Evolutionary conservation across 345 rosid genomes (phyloP).

Genomic region (Firmiana major): DNA sequence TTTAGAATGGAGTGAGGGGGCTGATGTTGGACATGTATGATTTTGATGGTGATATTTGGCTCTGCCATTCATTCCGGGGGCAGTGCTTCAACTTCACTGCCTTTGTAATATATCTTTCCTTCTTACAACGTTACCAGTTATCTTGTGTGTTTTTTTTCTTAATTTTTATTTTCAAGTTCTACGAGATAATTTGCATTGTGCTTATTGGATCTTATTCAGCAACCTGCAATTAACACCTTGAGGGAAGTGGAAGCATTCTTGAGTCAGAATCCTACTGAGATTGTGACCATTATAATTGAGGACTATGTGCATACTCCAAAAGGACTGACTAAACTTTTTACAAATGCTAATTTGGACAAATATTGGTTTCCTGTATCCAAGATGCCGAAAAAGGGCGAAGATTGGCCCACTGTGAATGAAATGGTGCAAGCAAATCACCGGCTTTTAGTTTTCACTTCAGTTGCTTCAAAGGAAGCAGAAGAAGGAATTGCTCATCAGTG

Average conservation of each 20-base stretch:
- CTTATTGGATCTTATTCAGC: constrained; percentile 40
- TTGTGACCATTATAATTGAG: constrained; percentile 85
- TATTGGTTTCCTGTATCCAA: constrained; percentile 82
- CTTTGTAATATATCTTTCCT: constrained; percentile 50
- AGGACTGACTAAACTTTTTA: constrained; percentile 66
- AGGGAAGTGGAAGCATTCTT: constrained; percentile 88
- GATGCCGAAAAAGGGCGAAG: constrained; percentile 92
- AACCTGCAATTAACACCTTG: constrained; percentile 81
- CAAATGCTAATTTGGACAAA: constrained; percentile 75
- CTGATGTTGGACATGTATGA: constrained; percentile 98
- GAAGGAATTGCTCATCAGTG: constrained; percentile 98
- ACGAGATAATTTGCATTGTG: background rate
- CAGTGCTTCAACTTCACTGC: constrained; percentile 97
- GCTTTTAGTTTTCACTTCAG: constrained; percentile 87
- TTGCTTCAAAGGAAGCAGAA: constrained; percentile 87
- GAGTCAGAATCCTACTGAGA: constrained; percentile 73
- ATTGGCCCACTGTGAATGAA: constrained; percentile 91
- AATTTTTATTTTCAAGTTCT: background rate
- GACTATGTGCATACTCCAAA: constrained; percentile 91
- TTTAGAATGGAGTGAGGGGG: constrained; percentile 94
- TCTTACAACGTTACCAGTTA: constrained; percentile 15
- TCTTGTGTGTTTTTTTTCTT: background rate
- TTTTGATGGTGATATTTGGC: constrained; percentile 82
- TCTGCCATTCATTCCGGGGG: constrained; percentile 88
- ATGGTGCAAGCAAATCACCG: constrained; percentile 82